These are phyloP conservation scores for Isabelozyma gotoi DNA, from an alignment of 805 yeast species.

Conservation along the genomic window DNA sequence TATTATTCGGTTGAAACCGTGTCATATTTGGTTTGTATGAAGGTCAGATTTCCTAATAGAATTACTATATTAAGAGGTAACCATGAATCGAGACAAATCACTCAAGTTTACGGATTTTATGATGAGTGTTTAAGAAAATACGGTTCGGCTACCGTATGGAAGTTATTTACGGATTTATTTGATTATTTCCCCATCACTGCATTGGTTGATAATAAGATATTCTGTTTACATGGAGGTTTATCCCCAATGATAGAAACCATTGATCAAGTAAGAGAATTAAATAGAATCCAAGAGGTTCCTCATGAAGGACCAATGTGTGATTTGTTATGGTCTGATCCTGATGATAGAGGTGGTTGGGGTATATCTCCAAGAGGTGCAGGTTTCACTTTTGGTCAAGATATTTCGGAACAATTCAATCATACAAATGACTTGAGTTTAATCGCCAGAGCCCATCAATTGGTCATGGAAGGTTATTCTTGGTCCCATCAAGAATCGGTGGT, in stretches of 20 bases:
- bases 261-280: slow-evolving; percentile 87
- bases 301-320: slow-evolving; percentile 99
- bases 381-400: slow-evolving; percentile 95
- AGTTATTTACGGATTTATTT: slow-evolving; percentile 83
- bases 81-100: slow-evolving; percentile 93
- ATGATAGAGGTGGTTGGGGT: slow-evolving; percentile 98
- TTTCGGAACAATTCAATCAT: slow-evolving; percentile 90
- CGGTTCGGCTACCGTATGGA: slow-evolving; percentile 93
- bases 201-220: slow-evolving; percentile 83
- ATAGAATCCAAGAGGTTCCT: slow-evolving; percentile 93
- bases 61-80: slow-evolving; percentile 92
- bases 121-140: slow-evolving; percentile 94
- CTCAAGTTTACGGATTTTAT: slow-evolving; percentile 94
- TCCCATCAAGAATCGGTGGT: slow-evolving; percentile 92
- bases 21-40: slow-evolving; percentile 83
- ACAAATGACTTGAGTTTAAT: slow-evolving; percentile 80
- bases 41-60: slow-evolving; percentile 87
- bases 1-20: slow-evolving; percentile 91
- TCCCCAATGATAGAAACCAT: slow-evolving; percentile 93
- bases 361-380: slow-evolving; percentile 98
- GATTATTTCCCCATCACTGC: slow-evolving; percentile 95
- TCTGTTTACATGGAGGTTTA: slow-evolving; percentile 92
- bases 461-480: slow-evolving; percentile 98
- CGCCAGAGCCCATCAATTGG: slow-evolving; percentile 95
- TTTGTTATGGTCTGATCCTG: slow-evolving; percentile 95